Conservation (phyloP, 2,329 filamentous ascomycete species). For the Dissoconium aciculare region DNA sequence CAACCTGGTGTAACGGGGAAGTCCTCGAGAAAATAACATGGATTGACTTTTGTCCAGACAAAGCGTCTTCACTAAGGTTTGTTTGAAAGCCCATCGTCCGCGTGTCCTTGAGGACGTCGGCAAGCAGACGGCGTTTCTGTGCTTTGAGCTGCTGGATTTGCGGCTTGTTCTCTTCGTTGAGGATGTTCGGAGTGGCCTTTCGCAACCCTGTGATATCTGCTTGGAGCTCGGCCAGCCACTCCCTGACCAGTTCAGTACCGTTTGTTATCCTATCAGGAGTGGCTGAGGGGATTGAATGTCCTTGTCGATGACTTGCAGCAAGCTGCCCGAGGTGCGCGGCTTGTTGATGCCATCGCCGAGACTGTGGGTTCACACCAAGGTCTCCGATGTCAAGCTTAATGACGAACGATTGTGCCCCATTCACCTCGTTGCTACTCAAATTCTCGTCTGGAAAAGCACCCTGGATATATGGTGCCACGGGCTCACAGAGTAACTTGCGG, state of each 20-base stretch:
- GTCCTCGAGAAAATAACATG: slow-evolving; percentile 51
- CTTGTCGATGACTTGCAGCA: background rate
- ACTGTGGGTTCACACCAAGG: background rate
- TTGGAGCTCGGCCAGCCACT: slow-evolving; percentile 38
- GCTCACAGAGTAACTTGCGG: slow-evolving; percentile 59
- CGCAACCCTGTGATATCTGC: slow-evolving; percentile 57
- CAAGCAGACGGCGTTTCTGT: slow-evolving; percentile 77
- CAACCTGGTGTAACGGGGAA: slow-evolving; percentile 13
- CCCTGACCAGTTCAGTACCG: slow-evolving; percentile 3
- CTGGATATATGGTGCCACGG: slow-evolving; percentile 47
- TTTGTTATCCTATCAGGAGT: background rate
- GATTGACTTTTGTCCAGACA: slow-evolving; percentile 59
- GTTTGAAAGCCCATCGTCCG: slow-evolving; percentile 79
- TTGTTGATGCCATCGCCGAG: background rate
- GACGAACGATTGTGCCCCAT: background rate
- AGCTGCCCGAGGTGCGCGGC: background rate
- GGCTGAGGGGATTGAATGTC: too few relatives aligned
- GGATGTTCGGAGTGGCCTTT: slow-evolving; percentile 63
- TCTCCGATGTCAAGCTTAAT: background rate
- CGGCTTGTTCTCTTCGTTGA: slow-evolving; percentile 77
- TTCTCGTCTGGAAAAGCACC: slow-evolving; percentile 11
- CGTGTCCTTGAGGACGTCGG: slow-evolving; percentile 69
- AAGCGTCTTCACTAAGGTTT: slow-evolving; percentile 59
- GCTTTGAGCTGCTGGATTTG: slow-evolving; percentile 77
- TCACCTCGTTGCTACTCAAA: background rate